These are phyloP conservation scores for Trichosporon sp. DNA, from an alignment of 1,284 basidiomycete species.

Conservation along the genomic window DNA sequence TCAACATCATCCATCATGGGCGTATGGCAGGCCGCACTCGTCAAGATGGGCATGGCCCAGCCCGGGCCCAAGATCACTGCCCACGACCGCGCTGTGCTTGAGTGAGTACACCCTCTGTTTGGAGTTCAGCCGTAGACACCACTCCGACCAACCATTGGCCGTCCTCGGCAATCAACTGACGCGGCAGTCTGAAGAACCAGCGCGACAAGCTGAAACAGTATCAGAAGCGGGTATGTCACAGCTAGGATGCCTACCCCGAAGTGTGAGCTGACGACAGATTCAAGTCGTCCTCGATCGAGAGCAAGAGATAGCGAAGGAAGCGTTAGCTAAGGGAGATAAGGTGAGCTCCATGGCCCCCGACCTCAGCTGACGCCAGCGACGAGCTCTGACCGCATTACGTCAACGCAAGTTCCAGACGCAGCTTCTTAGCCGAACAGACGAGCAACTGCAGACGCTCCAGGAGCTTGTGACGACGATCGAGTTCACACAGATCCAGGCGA, in stretches of 20 bases:
- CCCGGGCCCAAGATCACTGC: conserved; percentile 85
- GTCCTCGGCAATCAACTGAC: conserved; percentile 18
- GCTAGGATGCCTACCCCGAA: too few relatives aligned
- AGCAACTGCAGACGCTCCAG: conserved; percentile 85
- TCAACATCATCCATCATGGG: conserved; percentile 40
- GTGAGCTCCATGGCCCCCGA: conserved; percentile 53
- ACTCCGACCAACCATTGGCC: conserved; percentile 7
- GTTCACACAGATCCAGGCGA: conserved; percentile 90
- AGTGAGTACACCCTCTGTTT: conserved; percentile 63
- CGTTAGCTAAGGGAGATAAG: conserved; percentile 79
- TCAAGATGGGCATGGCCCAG: conserved; percentile 62
- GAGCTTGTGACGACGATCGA: conserved; percentile 93
- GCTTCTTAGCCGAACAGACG: conserved; percentile 82
- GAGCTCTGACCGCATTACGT: conserved; percentile 81
- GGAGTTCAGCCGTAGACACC: neutral
- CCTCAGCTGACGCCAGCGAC: conserved; percentile 44
- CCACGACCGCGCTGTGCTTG: conserved; percentile 90
- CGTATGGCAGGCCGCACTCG: conserved; percentile 44
- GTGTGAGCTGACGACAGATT: conserved; percentile 63
- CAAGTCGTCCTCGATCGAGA: conserved; percentile 84
- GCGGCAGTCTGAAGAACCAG: conserved; percentile 81
- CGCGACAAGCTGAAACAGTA: conserved; percentile 94
- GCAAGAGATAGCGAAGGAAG: conserved; percentile 81
- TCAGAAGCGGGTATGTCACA: conserved; percentile 75
- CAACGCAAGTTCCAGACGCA: conserved; percentile 91